A percentile compares a stretch with the other conserved stretches of the same genome.
These are phyloP conservation scores for Russula vinacea DNA, from an alignment of 768 basidiomycete genomes.

Conservation along the genomic window DNA sequence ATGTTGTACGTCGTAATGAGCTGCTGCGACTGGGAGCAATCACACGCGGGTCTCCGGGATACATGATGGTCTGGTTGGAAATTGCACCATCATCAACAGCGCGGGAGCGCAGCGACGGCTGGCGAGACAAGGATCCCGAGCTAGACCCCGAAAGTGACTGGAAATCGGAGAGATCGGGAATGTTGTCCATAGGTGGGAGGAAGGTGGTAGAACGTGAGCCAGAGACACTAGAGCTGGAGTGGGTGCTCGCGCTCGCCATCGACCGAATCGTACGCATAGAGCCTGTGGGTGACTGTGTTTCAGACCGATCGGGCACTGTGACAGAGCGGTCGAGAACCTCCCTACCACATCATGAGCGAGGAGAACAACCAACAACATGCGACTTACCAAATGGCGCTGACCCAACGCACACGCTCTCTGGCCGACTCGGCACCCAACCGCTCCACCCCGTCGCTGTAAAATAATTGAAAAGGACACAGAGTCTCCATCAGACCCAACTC, in stretches of 20 bases:
- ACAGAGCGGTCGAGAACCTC: constrained; percentile 70
- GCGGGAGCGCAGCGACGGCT: constrained; percentile 54
- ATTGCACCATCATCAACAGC: constrained; percentile 75
- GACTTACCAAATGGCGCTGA: constrained; percentile 79
- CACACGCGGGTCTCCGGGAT: constrained; percentile 68
- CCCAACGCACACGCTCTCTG: constrained; percentile 85
- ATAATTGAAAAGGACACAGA: constrained; percentile 85
- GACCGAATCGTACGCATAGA: constrained; percentile 71
- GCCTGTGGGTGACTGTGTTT: constrained; percentile 49
- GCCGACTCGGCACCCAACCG: constrained; percentile 86
- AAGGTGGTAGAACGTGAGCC: constrained; percentile 75
- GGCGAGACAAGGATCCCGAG: constrained; percentile 40
- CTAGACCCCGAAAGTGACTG: constrained; percentile 47
- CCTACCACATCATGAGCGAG: constrained; percentile 44
- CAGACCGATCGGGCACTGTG: constrained; percentile 47
- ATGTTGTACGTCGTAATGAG: constrained; percentile 61
- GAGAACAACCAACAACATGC: background rate
- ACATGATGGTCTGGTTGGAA: constrained; percentile 60
- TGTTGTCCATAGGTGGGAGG: constrained; percentile 67
- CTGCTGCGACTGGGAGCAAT: constrained; percentile 66
- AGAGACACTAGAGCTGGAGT: constrained; percentile 53
- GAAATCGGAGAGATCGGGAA: constrained; percentile 70
- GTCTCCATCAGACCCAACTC: constrained; percentile 56
- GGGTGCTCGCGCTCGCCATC: constrained; percentile 43
- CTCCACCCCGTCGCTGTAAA: constrained; percentile 88